Base-by-base conservation (phyloP, 2,329 filamentous ascomycete genomes). In the Colletotrichum graminicola region DNA sequence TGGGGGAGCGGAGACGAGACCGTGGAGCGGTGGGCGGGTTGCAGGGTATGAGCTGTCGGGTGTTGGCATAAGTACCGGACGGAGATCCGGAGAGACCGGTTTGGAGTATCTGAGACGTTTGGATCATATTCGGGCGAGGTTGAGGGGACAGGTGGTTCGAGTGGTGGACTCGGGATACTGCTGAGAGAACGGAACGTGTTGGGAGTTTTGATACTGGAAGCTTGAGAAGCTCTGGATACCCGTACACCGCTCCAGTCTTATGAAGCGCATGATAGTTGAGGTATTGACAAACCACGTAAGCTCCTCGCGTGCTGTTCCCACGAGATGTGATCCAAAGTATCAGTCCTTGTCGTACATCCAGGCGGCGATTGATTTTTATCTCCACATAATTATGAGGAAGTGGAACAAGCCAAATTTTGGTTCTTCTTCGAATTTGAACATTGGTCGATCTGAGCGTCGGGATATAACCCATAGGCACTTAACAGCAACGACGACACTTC, bases 31-130 rank as follows among this genome's bases (percentile, higher is more conserved):
- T 1, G n/a, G 34, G 7, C n/a, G 41, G n/a, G 8, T 43, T 2
- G 34, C 26, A 0, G 66, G 14, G 0, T 69, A 66, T 6, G 14
- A 54, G 21, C 23, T 66, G 1, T 29, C 52, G 6, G 66, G 34
- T 0, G 18, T 47, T 2, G 66, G 66, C 16, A 26, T 6, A 0
- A 4, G 23, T 23, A 16, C 14, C 26, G 52, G 41, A 1, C 45
- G 66, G 6, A 5, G 32, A 1, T 12, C 11, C 1, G 36, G 62
- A 14, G 52, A 69, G 34, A 66, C 61, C 14, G 55, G 66, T n/a
- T 11, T 69, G 34, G 61, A 65, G 34, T 69, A 57, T 36, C 12
- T 61, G 41, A 61, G 57, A 5, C 57, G 57, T 4, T 12, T 49
- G 41, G 43, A 61, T 18, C 41, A 3, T 2, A 49, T 61, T 36